phyloP scores from a whole-genome alignment of 305 asterid species.

The Ajuga reptans region DNA sequence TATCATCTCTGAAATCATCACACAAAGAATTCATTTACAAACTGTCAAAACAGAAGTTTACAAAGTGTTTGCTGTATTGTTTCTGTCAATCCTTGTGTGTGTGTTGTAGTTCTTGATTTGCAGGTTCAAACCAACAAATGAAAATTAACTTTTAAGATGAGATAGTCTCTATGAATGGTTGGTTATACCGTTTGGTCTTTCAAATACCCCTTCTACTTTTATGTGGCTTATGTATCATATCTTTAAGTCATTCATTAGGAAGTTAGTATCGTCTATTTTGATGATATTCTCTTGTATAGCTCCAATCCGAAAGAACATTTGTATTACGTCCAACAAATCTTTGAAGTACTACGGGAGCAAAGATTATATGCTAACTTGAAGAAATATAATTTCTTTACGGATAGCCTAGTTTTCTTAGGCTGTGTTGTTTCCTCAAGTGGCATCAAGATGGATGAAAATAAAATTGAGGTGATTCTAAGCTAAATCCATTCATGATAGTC shows the following conservation, averaged over 20 bases:
- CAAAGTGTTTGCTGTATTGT: too few relatives aligned
- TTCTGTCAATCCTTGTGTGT: too few relatives aligned
- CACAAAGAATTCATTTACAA: too few relatives aligned
- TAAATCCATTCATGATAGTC: too few relatives aligned
- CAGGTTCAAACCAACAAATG: too few relatives aligned
- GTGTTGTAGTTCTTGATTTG: too few relatives aligned
- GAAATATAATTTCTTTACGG: constrained; percentile 12
- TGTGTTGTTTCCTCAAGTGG: not conserved
- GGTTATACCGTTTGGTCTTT: constrained; percentile 14
- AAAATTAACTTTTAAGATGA: constrained; percentile 11
- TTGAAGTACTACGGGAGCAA: not conserved
- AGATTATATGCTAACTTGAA: not conserved
- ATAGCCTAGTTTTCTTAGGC: not conserved
- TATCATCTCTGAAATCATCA: too few relatives aligned
- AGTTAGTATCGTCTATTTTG: constrained; percentile 20
- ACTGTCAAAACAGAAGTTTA: too few relatives aligned
- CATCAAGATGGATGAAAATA: not conserved
- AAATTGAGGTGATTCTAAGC: too few relatives aligned
- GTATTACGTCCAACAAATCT: not conserved
- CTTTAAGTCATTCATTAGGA: constrained; percentile 10
- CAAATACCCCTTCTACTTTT: constrained; percentile 8
- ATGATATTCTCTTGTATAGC: constrained; percentile 8
- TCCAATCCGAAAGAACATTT: not conserved
- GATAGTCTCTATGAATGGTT: not conserved
- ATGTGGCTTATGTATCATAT: constrained; percentile 22